Conservation (phyloP, 768 basidiomycete genomes). For the Lepiota brunneoincarnata region DNA sequence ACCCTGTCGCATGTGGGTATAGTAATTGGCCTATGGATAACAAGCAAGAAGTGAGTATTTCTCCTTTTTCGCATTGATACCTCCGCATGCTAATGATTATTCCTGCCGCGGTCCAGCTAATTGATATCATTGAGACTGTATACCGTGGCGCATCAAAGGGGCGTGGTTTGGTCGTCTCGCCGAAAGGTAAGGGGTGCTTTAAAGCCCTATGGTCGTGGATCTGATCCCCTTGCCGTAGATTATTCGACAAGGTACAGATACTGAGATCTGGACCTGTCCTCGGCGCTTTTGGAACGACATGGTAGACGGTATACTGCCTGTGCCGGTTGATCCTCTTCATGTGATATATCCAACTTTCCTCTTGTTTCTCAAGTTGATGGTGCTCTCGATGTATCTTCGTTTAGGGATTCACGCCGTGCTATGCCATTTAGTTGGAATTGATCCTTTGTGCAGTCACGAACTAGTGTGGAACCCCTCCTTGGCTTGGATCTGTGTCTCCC, state of each 20-base stretch:
- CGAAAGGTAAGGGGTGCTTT: conserved; percentile 63
- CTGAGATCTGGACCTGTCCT: too few species aligned
- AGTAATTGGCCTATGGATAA: conserved; percentile 99
- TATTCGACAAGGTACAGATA: conserved; percentile 46
- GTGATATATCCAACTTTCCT: too few species aligned
- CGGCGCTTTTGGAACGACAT: too few species aligned
- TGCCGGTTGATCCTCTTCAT: too few species aligned
- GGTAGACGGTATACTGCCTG: too few species aligned
- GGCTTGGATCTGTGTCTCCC: too few species aligned
- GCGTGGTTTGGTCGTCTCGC: conserved; percentile 95
- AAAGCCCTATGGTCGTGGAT: neutral
- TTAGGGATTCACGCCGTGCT: too few species aligned
- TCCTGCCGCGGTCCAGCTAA: conserved; percentile 55
- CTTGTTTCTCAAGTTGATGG: too few species aligned
- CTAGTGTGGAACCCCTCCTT: too few species aligned
- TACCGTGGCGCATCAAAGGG: conserved; percentile 98
- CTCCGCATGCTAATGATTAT: conserved; percentile 3
- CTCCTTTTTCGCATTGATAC: neutral
- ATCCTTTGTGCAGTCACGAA: too few species aligned
- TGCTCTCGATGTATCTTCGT: too few species aligned
- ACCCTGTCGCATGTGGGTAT: conserved; percentile 1
- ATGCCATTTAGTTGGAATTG: too few species aligned
- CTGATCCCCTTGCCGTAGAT: conserved; percentile 22
- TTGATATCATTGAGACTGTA: conserved; percentile 97
- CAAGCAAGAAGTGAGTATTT: conserved; percentile 81